These are phyloP conservation scores for Phytophthora megakarya DNA, from an alignment of 352 stramenopile species.

Conservation along the genomic window DNA sequence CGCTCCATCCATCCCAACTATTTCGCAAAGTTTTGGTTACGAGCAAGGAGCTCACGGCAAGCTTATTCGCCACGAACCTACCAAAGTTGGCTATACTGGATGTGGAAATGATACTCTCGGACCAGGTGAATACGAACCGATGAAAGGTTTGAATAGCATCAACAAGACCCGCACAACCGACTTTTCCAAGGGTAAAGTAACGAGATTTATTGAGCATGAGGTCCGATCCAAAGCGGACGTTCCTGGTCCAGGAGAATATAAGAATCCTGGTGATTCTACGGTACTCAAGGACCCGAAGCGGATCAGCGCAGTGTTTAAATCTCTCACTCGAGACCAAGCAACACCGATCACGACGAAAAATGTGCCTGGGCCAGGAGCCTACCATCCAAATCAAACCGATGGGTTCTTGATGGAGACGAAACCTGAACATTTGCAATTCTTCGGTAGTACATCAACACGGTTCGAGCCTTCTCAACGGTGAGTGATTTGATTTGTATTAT, in stretches of 20 bases:
- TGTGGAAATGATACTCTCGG: slow-evolving; percentile 62
- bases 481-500: background rate
- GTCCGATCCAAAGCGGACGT: slow-evolving; percentile 56
- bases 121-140: slow-evolving; percentile 75
- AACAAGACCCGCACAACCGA: slow-evolving; percentile 66
- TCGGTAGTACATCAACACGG: slow-evolving; percentile 72
- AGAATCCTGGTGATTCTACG: slow-evolving; percentile 26
- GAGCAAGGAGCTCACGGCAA: slow-evolving; percentile 76
- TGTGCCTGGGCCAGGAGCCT: slow-evolving; percentile 69
- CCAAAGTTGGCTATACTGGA: slow-evolving; percentile 56
- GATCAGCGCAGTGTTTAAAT: slow-evolving; percentile 79
- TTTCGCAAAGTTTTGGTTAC: slow-evolving; percentile 81
- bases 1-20: slow-evolving; percentile 72
- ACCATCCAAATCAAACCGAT: slow-evolving; percentile 51
- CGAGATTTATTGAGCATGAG: slow-evolving; percentile 67
- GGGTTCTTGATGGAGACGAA: slow-evolving; percentile 51
- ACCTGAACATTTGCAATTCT: slow-evolving; percentile 81
- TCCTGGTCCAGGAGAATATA: slow-evolving; percentile 73
- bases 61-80: slow-evolving; percentile 70
- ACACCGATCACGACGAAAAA: slow-evolving; percentile 36
- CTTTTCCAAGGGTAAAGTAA: slow-evolving; percentile 77
- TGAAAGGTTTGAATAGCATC: slow-evolving; percentile 69
- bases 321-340: slow-evolving; percentile 61
- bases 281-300: slow-evolving; percentile 47
- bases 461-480: slow-evolving; percentile 58